Conservation (phyloP, 306 rosid species). For the Vigna trinervia region DNA sequence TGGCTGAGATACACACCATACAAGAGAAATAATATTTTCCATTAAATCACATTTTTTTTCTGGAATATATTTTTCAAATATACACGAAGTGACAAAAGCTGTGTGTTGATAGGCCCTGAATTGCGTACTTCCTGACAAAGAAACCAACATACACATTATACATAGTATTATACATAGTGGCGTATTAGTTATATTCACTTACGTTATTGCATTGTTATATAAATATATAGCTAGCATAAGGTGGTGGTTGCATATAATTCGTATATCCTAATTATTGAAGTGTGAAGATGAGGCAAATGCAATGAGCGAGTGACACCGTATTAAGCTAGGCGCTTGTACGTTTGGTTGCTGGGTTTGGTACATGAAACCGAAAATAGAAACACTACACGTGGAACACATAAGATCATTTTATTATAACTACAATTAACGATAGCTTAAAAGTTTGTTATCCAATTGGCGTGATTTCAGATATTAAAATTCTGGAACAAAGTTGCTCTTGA, state of each 20-base stretch:
- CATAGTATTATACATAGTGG: not conserved
- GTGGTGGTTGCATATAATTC: not conserved
- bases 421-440: not conserved
- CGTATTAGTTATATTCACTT: constrained; percentile 6
- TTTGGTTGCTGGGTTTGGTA: constrained; percentile 28
- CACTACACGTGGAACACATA: constrained; percentile 42
- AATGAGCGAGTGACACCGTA: constrained; percentile 39
- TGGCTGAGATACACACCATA: no score
- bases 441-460: constrained; percentile 14
- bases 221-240: not conserved
- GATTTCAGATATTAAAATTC: constrained; percentile 14
- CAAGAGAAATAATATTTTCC: no score
- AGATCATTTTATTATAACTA: constrained; percentile 11
- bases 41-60: no score
- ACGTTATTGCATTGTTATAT: not conserved
- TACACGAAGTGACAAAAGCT: constrained; percentile 9
- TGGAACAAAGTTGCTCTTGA: not conserved
- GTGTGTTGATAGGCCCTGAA: constrained; percentile 16
- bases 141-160: constrained; percentile 8
- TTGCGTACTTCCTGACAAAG: not conserved
- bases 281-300: constrained; percentile 6
- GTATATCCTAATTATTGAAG: not conserved
- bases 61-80: not conserved
- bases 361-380: constrained; percentile 26
- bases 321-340: not conserved